Base-by-base conservation (phyloP, 805 yeast species). In the Clavispora fructus region DNA sequence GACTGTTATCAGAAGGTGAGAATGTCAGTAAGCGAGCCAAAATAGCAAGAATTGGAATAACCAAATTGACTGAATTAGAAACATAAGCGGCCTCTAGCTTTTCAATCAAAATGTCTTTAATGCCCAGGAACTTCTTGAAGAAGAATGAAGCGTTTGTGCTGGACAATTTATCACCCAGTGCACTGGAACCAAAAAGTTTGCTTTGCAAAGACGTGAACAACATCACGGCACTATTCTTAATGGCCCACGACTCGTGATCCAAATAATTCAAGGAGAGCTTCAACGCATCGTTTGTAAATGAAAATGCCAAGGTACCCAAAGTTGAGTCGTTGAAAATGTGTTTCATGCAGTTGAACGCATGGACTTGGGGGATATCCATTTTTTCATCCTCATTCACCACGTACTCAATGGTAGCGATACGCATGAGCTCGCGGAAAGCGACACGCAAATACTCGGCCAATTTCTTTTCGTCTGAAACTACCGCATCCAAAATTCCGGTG, bases 151-250 rank as follows among this genome's bases (percentile, higher is more conserved):
- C 84, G 25, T 83, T 73, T 48, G 71, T 57, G 8, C 63, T 59
- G 7, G 71, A 49, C 9, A 71, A 49, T 44, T 13, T 54, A 45
- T 61, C 75, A 10, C 67, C 67, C 11, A 61, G 50, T 44, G 71
- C 69, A 39, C 72, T 73, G 12, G 74, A 77, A 1, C 95, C 95
- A 64, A 92, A 91, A 6, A 94, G 59, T 49, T 92, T 74, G 48
- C 83, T 85, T 57, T 88, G 94, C 37, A 92, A 64, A 0, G 96
- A 82, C 0, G 95, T 83, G 61, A 90, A 92, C 35, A 92, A 71
- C 98, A 92, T 94, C 16, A 91, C 85, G 0, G 96, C 89, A 63
- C 97, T 88, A 61, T 92, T 92, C 59, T 96, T 75, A 26, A 92
- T 76, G 0, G 96, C 82, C 98, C 98, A 92, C 23, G 81, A 71